Evolutionary conservation across 768 basidiomycete species (phyloP).

Genomic region (Boletus sensibilis): DNA sequence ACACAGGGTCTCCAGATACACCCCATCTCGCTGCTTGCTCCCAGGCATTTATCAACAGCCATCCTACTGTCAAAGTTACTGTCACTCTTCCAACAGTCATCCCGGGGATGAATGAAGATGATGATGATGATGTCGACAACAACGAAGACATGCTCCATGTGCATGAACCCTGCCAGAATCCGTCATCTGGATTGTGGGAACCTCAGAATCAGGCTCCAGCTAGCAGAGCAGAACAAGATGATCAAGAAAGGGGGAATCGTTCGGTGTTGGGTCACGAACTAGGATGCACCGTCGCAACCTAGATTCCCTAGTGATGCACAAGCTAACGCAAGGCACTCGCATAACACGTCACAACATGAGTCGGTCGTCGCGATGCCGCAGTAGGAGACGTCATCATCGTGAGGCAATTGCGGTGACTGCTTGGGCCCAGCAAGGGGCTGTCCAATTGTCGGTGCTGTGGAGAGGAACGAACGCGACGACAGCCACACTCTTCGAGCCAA

Average conservation of each 20-base stretch:
- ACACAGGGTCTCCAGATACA: too few species aligned
- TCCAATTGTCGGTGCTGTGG: background rate
- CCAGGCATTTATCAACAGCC: too few species aligned
- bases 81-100: too few species aligned
- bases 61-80: too few species aligned
- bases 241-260: background rate
- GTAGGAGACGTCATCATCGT: background rate
- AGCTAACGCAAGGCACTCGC: background rate
- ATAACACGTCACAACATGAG: too few species aligned
- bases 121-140: too few species aligned
- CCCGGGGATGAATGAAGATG: too few species aligned
- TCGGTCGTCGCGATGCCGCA: background rate
- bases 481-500: background rate
- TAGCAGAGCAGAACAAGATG: background rate
- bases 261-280: background rate
- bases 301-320: background rate
- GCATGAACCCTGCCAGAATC: background rate
- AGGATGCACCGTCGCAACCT: background rate
- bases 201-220: background rate
- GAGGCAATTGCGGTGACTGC: background rate
- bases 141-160: background rate
- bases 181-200: background rate
- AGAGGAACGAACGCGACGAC: background rate
- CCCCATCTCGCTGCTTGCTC: too few species aligned
- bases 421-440: background rate